phyloP scores from a whole-genome alignment of 306 rosid genomes.

The Acacia confusa region DNA sequence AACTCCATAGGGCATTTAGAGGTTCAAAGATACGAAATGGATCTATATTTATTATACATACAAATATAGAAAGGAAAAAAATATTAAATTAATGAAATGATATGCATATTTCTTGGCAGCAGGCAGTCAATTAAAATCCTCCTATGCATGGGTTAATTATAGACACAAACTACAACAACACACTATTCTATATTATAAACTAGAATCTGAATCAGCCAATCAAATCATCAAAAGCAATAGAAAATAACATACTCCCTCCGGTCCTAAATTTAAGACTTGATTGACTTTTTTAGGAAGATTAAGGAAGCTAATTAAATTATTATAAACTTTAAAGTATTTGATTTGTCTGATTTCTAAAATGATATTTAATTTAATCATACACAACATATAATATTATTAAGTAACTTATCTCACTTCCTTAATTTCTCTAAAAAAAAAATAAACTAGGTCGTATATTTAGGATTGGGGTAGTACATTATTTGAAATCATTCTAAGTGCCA shows the following conservation, averaged over 20 bases:
- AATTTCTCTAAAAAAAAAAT: too few relatives aligned
- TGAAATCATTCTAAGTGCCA: conserved; percentile 20
- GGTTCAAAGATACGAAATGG: conserved; percentile 6
- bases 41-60: conserved; percentile 16
- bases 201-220: background rate
- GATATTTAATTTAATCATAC: too few relatives aligned
- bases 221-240: background rate
- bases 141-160: background rate
- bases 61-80: background rate
- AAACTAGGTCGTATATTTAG: too few relatives aligned
- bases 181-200: background rate
- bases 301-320: too few relatives aligned
- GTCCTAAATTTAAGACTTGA: too few relatives aligned
- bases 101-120: background rate
- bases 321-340: too few relatives aligned
- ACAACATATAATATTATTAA: too few relatives aligned
- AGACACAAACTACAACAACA: background rate
- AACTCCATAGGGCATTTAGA: conserved; percentile 20
- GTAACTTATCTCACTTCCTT: too few relatives aligned
- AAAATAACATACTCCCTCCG: background rate
- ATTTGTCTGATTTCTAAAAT: too few relatives aligned
- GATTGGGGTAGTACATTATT: background rate
- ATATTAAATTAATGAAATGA: background rate
- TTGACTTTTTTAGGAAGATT: too few relatives aligned
- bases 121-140: conserved; percentile 15